Percentiles rank a stretch among this genome's conserved stretches.
Conservation (phyloP, 768 basidiomycete genomes). For the Hypholoma sublateritium region DNA sequence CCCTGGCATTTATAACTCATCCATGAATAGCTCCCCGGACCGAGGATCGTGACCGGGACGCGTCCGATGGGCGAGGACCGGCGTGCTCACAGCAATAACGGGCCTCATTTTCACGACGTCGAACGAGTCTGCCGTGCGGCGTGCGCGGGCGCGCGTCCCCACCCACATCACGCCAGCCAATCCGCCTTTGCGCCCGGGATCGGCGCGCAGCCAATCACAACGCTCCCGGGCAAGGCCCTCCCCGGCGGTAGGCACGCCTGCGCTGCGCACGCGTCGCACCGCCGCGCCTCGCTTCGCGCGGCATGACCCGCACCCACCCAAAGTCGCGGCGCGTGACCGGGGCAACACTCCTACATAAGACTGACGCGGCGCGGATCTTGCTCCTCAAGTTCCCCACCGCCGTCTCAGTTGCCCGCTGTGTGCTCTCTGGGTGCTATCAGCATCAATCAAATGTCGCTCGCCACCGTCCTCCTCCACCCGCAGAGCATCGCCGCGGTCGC, state of each 20-base stretch:
- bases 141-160: background rate
- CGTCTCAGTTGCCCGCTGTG: background rate
- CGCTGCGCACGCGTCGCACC: too few species aligned
- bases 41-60: slow-evolving; percentile 10
- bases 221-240: too few species aligned
- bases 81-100: background rate
- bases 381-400: background rate
- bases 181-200: too few species aligned
- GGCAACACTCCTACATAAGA: too few species aligned
- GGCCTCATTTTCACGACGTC: background rate
- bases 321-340: too few species aligned
- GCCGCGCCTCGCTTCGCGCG: too few species aligned
- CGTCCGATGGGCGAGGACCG: slow-evolving; percentile 26
- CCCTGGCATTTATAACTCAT: background rate
- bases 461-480: slow-evolving; percentile 22
- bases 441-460: background rate
- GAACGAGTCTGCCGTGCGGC: background rate
- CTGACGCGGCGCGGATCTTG: slow-evolving; percentile 8
- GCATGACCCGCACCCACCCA: too few species aligned
- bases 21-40: background rate
- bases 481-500: slow-evolving; percentile 29
- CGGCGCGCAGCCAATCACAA: too few species aligned
- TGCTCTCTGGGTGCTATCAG: background rate
- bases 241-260: too few species aligned
- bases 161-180: background rate